Evolutionary conservation across 2,329 filamentous ascomycete species (phyloP).

Genomic region (Fusarium marasasianum): DNA sequence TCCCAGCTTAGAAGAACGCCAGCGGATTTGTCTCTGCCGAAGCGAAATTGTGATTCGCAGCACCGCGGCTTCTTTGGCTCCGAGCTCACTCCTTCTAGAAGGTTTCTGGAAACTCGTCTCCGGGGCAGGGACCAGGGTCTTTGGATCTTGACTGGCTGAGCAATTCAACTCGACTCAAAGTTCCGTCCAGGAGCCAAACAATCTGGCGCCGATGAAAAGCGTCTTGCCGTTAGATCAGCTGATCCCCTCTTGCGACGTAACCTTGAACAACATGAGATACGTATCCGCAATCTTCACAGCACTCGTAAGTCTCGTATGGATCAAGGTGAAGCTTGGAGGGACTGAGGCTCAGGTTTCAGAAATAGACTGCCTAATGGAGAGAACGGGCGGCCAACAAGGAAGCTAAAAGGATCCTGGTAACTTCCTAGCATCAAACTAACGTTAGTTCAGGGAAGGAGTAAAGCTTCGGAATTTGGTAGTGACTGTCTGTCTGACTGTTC

Average conservation of each 20-base stretch:
- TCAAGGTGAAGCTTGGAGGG: conserved; percentile 1
- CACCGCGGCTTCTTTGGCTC: conserved; percentile 13
- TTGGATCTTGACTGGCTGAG: conserved; percentile 19
- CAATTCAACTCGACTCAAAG: conserved; percentile 42
- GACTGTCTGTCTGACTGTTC: neutral
- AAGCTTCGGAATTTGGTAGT: neutral
- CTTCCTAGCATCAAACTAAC: neutral
- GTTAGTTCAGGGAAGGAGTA: neutral
- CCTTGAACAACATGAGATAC: conserved; percentile 2
- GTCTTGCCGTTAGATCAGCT: conserved; percentile 19
- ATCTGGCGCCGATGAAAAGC: conserved; percentile 18
- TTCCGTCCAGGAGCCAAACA: conserved; percentile 36
- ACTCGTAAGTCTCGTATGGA: neutral
- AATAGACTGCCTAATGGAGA: neutral
- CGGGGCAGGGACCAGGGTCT: conserved; percentile 21
- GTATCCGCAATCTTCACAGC: conserved; percentile 10
- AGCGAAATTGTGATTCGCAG: conserved; percentile 40
- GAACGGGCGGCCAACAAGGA: conserved; percentile 1
- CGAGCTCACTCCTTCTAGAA: conserved; percentile 43
- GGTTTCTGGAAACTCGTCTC: conserved; percentile 38
- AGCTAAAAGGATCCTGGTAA: neutral
- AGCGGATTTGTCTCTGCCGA: conserved; percentile 21
- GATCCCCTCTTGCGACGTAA: conserved; percentile 10
- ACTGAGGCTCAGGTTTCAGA: conserved; percentile 16
- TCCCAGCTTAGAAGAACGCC: conserved; percentile 18